A percentile compares a stretch with the other conserved stretches of the same genome.
These are phyloP conservation scores for Mycena venus DNA, from an alignment of 768 basidiomycete genomes.

Conservation along the genomic window DNA sequence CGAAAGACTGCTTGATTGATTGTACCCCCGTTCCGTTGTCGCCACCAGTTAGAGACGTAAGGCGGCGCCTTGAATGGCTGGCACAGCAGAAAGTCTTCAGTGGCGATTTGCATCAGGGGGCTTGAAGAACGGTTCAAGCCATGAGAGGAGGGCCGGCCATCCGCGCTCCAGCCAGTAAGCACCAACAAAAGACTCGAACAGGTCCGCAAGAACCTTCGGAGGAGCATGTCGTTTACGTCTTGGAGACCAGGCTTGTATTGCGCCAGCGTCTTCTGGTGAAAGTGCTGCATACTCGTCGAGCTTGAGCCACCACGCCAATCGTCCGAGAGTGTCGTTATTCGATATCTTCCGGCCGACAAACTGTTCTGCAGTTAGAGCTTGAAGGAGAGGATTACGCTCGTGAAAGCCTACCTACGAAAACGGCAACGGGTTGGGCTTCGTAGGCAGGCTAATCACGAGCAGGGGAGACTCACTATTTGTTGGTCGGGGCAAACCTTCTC, in stretches of 20 bases:
- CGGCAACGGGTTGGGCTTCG: too few species aligned
- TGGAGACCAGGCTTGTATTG: constrained; percentile 38
- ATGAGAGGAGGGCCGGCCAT: constrained; percentile 38
- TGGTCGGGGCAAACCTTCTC: constrained; percentile 44
- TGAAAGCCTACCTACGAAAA: too few species aligned
- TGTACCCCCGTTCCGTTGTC: not conserved
- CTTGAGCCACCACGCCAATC: constrained; percentile 43
- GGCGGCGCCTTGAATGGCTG: constrained; percentile 8
- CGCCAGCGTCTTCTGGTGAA: constrained; percentile 28
- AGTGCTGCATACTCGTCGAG: constrained; percentile 43
- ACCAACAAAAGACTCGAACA: constrained; percentile 48
- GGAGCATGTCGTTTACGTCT: constrained; percentile 28
- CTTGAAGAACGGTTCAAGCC: constrained; percentile 40
- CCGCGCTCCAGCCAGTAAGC: constrained; percentile 47
- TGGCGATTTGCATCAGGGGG: constrained; percentile 41
- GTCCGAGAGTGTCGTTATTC: constrained; percentile 49
- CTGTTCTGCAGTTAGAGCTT: not conserved
- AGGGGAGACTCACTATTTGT: constrained; percentile 38
- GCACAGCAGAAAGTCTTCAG: constrained; percentile 38
- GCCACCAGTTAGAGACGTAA: constrained; percentile 22
- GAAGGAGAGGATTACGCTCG: not conserved
- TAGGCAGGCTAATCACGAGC: too few species aligned
- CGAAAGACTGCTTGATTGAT: not conserved
- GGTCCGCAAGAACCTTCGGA: constrained; percentile 47
- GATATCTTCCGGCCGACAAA: constrained; percentile 41